phyloP scores from a whole-genome alignment of 371 early-diverging fungal species.

The Phascolomyces articulosus region DNA sequence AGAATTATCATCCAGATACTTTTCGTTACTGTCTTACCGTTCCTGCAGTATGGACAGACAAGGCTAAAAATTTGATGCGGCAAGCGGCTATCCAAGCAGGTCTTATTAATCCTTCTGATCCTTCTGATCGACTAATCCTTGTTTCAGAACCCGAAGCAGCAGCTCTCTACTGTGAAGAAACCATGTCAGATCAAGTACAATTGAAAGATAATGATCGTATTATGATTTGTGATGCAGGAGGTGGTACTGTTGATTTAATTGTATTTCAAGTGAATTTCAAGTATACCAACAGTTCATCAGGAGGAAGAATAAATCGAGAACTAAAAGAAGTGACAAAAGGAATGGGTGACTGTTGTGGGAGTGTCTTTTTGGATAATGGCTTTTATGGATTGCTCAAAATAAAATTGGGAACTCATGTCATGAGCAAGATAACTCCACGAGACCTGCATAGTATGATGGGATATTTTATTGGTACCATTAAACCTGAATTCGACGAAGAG shows the following conservation, averaged over 20 bases:
- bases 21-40: conserved; percentile 54
- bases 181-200: conserved; percentile 57
- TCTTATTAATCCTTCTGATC: conserved; percentile 46
- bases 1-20: conserved; percentile 39
- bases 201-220: conserved; percentile 52
- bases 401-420: conserved; percentile 43
- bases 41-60: conserved; percentile 55
- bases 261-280: conserved; percentile 41
- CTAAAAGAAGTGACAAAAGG: conserved; percentile 61
- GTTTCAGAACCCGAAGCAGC: conserved; percentile 67
- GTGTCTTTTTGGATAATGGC: conserved; percentile 56
- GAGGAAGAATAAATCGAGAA: conserved; percentile 18
- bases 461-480: conserved; percentile 56
- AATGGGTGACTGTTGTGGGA: conserved; percentile 65
- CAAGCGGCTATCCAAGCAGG: conserved; percentile 58
- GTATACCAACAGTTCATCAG: too few species aligned
- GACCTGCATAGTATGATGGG: conserved; percentile 54
- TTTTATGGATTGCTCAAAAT: conserved; percentile 41
- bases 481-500: conserved; percentile 59
- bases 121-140: conserved; percentile 53
- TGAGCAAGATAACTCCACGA: conserved; percentile 41
- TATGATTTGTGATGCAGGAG: conserved; percentile 69
- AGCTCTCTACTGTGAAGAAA: conserved; percentile 60
- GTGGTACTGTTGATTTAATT: conserved; percentile 66
- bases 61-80: conserved; percentile 59